Evolutionary conservation across 2,329 filamentous ascomycete genomes (phyloP).

Genomic region (Scedosporium minutisporum): DNA sequence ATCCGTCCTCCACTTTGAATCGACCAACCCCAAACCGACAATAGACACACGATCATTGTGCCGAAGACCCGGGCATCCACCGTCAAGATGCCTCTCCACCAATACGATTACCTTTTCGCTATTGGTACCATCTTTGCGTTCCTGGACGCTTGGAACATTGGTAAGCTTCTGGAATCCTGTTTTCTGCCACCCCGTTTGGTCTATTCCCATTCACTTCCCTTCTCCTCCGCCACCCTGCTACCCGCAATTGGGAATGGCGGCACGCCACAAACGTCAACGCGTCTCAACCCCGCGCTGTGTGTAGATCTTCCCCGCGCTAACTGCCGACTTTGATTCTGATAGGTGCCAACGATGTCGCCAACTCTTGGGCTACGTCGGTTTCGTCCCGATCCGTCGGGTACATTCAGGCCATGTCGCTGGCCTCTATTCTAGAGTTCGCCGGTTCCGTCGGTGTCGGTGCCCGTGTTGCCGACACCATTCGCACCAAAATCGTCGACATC

Average conservation of each 20-base stretch:
- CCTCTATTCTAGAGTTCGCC: slow-evolving; percentile 50
- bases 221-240: background rate
- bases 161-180: slow-evolving; percentile 19
- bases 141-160: slow-evolving; percentile 59
- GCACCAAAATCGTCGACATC: slow-evolving; percentile 47
- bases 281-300: background rate
- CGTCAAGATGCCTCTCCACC: slow-evolving; percentile 28
- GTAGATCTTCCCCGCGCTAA: background rate
- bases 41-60: background rate
- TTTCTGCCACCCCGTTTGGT: background rate
- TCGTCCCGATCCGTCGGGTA: slow-evolving; percentile 58
- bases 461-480: slow-evolving; percentile 51
- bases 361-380: slow-evolving; percentile 64
- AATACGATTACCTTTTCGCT: slow-evolving; percentile 55
- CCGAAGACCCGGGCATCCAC: background rate
- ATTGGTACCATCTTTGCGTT: slow-evolving; percentile 56
- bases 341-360: slow-evolving; percentile 59
- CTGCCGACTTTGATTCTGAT: background rate
- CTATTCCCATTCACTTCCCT: background rate
- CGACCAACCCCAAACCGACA: background rate
- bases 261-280: background rate
- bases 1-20: background rate
- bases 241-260: too few species aligned
- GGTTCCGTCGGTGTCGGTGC: slow-evolving; percentile 51
- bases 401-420: slow-evolving; percentile 48